These are phyloP conservation scores for Kingdonia uniflora DNA, from an alignment of 164 flowering plant species.

Conservation along the genomic window DNA sequence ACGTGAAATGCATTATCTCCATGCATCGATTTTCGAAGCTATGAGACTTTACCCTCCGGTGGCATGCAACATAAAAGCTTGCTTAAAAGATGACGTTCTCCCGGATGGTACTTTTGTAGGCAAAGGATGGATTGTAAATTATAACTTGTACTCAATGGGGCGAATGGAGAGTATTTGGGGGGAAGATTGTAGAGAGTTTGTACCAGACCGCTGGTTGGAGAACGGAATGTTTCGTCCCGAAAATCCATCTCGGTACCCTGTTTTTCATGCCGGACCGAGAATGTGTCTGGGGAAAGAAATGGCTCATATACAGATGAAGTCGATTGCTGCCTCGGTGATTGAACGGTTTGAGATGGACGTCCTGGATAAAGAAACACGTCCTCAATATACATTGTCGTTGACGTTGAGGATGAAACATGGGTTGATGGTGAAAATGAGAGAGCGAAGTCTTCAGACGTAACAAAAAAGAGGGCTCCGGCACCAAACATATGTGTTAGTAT, in stretches of 20 bases:
- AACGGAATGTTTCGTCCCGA: neutral
- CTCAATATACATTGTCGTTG: too few relatives aligned
- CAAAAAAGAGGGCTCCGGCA: too few relatives aligned
- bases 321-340: neutral
- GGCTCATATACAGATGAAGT: constrained; percentile 3
- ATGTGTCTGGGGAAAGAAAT: constrained; percentile 3
- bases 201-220: constrained; percentile 2
- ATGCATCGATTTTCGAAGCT: constrained; percentile 1
- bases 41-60: constrained; percentile 1
- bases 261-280: constrained; percentile 1
- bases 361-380: neutral
- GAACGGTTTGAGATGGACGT: neutral
- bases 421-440: too few relatives aligned
- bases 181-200: neutral
- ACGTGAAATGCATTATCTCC: neutral
- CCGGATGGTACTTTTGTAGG: neutral
- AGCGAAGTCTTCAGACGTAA: too few relatives aligned
- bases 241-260: neutral
- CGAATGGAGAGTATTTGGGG: constrained; percentile 2
- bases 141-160: neutral
- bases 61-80: neutral
- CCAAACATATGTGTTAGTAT: too few relatives aligned
- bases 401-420: too few relatives aligned
- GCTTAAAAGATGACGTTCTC: neutral
- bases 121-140: neutral